Percentiles rank a stretch among this genome's conserved stretches.
Conservation (phyloP, 805 yeast genomes). For the Brettanomyces sp. region DNA sequence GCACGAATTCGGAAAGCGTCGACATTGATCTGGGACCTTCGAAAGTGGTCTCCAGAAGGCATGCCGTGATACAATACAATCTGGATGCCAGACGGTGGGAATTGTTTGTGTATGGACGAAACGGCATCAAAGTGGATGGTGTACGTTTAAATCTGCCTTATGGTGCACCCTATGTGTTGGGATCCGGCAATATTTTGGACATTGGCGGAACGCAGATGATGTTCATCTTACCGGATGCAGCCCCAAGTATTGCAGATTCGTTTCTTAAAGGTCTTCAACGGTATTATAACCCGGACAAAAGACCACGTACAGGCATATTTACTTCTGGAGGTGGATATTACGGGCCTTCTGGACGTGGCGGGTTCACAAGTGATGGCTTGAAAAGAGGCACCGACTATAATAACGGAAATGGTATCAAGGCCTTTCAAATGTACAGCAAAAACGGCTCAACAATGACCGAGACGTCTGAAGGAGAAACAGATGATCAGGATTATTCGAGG, state of each 20-base stretch:
- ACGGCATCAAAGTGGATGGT: constrained; percentile 88
- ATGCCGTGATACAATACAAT: constrained; percentile 78
- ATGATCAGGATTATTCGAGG: constrained; percentile 56
- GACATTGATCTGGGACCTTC: constrained; percentile 96
- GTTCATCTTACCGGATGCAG: constrained; percentile 90
- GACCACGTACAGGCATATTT: constrained; percentile 13
- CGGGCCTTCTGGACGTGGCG: background rate
- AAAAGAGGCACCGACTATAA: background rate
- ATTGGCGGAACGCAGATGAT: constrained; percentile 98
- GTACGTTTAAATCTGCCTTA: constrained; percentile 31
- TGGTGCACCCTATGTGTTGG: constrained; percentile 41
- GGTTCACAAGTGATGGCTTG: background rate
- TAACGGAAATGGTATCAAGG: constrained; percentile 22
- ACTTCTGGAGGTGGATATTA: constrained; percentile 3
- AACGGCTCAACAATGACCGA: constrained; percentile 6
- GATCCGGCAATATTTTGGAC: constrained; percentile 86
- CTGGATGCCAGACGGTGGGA: constrained; percentile 77
- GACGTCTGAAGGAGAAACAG: constrained; percentile 3
- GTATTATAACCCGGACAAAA: constrained; percentile 9
- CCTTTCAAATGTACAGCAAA: constrained; percentile 48
- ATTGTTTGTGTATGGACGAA: constrained; percentile 72
- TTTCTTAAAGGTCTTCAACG: constrained; percentile 29
- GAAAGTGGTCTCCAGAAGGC: constrained; percentile 89
- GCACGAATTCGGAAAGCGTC: constrained; percentile 22
- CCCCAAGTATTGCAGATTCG: constrained; percentile 53